Evolutionary conservation across 1,284 basidiomycete species (phyloP).

Genomic region (Taiwanofungus camphoratus): DNA sequence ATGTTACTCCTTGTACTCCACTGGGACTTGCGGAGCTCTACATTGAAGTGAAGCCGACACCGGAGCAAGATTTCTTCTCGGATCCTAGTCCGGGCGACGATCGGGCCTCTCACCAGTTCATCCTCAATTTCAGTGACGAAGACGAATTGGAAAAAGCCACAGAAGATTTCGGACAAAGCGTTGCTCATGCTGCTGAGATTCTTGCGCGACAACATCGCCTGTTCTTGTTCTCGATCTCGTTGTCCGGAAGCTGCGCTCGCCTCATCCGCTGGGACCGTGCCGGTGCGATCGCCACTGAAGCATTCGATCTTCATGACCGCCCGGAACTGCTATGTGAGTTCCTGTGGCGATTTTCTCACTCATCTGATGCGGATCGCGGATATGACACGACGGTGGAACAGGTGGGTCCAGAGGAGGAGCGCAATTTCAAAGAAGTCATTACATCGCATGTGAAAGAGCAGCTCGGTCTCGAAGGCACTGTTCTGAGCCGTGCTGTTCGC

Average conservation of each 20-base stretch:
- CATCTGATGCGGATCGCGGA: constrained; percentile 4
- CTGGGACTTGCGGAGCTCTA: neutral
- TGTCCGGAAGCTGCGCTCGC: constrained; percentile 3
- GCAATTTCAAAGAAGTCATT: constrained; percentile 1
- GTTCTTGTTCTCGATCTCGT: constrained; percentile 7
- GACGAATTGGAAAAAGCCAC: neutral
- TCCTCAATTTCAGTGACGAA: neutral
- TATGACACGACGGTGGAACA: constrained; percentile 3
- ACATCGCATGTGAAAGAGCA: constrained; percentile 5
- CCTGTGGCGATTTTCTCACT: neutral
- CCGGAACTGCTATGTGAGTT: constrained; percentile 8
- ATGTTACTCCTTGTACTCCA: neutral
- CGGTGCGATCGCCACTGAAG: constrained; percentile 7
- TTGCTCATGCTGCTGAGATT: constrained; percentile 5
- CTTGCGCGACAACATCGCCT: constrained; percentile 9
- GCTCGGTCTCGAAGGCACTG: neutral
- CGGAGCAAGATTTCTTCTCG: neutral
- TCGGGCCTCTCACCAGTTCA: neutral
- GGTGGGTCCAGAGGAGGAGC: constrained; percentile 2
- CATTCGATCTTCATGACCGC: constrained; percentile 7
- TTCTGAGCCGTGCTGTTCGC: too few relatives aligned
- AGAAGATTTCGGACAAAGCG: constrained; percentile 7
- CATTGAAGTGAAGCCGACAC: neutral
- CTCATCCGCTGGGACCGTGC: constrained; percentile 11
- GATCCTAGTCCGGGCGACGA: neutral